Evolutionary conservation across 257 asterid species (phyloP), one percentile per base, ranked within the genome.

Genomic region (Nicotiana noctiflora): DNA sequence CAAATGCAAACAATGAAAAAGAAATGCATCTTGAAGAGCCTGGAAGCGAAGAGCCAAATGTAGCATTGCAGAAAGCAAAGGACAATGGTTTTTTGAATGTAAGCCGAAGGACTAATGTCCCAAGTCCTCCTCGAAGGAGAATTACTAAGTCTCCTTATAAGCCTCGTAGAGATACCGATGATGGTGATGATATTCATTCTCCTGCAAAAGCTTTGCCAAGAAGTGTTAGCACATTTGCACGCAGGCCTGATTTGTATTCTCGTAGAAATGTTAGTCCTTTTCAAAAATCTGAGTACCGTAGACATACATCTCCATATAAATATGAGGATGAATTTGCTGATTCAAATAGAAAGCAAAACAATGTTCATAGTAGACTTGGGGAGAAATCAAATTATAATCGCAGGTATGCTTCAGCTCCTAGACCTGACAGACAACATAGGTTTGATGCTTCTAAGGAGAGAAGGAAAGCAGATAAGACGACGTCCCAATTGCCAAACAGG

Each of bases 381-480:
- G 87, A 76, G 72, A 81, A 61, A 51, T 76, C 89, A 4, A 79
- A 55, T 80, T 81, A 86, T 34, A 74, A 80, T 31, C 83, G 89
- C 67, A 85, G 95, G 75, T 80, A 90, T 2, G 81, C 81, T 10
- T 88, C 97, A 27, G 93, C 95, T 79, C 94, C 97, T 7, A 77
- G 91, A 49, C 75, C 89, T n/a, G 82, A 80, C 61, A 83, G 79
- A 9, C 77, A 74, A 4, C 44, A 72, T 74, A 82, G 40, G 74
- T 63, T 31, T 29, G 85, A 82, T 59, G 85, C 75, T 52, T 59
- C 77, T 5, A 82, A 74, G 66, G 86, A 82, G 61, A 84, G 65
- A 77, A 86, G 81, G 18, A 77, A 79, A 68, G 77, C 51, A n/a
- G 87, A 80, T 8, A 88, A 79, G 76, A 81, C 72, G 2, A 34